Conservation (phyloP, 345 rosid species). For the Theobroma cacao region DNA sequence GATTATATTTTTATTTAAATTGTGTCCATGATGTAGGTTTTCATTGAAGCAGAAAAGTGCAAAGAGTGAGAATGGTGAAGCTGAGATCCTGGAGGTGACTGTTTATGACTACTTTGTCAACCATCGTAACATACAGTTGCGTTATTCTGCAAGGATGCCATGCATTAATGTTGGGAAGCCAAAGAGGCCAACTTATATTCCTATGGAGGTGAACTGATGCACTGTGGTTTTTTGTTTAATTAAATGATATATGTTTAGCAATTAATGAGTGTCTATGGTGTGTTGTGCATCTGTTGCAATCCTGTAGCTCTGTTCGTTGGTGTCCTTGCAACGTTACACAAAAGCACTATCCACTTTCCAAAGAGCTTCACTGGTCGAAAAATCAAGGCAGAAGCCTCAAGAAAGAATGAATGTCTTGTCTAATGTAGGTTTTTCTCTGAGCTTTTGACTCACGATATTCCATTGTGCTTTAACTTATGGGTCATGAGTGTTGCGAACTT, state of each 20-base stretch:
- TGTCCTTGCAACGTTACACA: conserved; percentile 85
- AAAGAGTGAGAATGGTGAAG: conserved; percentile 42
- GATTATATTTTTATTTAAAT: not conserved
- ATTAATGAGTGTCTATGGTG: not conserved
- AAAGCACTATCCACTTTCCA: conserved; percentile 70
- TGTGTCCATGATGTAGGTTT: conserved; percentile 49
- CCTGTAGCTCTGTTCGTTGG: conserved; percentile 66
- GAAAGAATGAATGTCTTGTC: conserved; percentile 79
- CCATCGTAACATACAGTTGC: conserved; percentile 49
- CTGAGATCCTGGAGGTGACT: conserved; percentile 46
- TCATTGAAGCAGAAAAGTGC: conserved; percentile 39
- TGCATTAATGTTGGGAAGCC: conserved; percentile 95
- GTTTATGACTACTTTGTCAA: conserved; percentile 68
- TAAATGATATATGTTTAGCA: not conserved
- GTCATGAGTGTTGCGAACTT: not conserved
- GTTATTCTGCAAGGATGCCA: conserved; percentile 67
- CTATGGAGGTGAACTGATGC: conserved; percentile 56
- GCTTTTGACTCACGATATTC: conserved; percentile 3
- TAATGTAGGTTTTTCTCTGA: conserved; percentile 37
- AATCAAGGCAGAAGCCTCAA: conserved; percentile 90
- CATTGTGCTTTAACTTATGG: not conserved
- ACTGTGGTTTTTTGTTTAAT: not conserved
- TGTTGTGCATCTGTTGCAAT: not conserved
- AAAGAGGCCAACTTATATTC: conserved; percentile 76
- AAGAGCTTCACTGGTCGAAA: conserved; percentile 80